A percentile compares a stretch with the other conserved stretches of the same genome.
Conservation (phyloP, 768 basidiomycete genomes). For the Leccinum fibrillosum region DNA sequence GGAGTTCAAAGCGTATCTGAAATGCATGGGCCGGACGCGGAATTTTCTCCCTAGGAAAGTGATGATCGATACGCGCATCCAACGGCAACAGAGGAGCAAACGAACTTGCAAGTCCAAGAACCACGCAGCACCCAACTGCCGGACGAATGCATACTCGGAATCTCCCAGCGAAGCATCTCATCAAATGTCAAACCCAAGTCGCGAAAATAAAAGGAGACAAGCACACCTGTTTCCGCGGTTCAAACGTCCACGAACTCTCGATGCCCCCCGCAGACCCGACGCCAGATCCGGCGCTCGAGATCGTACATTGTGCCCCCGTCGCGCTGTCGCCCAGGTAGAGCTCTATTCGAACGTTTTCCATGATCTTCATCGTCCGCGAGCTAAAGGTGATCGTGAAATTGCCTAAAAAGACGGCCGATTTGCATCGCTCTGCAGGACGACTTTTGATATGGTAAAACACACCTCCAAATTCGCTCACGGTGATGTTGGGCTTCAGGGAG, state of each 20-base stretch:
- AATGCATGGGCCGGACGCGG: slow-evolving; percentile 74
- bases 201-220: background rate
- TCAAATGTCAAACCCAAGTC: background rate
- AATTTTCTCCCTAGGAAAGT: slow-evolving; percentile 33
- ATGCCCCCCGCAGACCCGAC: slow-evolving; percentile 35
- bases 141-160: slow-evolving; percentile 62
- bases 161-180: slow-evolving; percentile 77
- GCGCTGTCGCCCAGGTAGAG: slow-evolving; percentile 75
- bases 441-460: background rate
- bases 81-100: background rate
- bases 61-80: background rate
- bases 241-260: slow-evolving; percentile 79
- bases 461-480: slow-evolving; percentile 32
- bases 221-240: slow-evolving; percentile 59
- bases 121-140: slow-evolving; percentile 73
- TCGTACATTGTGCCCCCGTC: slow-evolving; percentile 67
- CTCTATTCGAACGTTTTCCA: slow-evolving; percentile 72
- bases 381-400: slow-evolving; percentile 60
- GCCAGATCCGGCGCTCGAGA: slow-evolving; percentile 54
- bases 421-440: background rate
- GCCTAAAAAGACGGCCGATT: slow-evolving; percentile 33
- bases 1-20: slow-evolving; percentile 67
- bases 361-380: slow-evolving; percentile 58
- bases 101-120: slow-evolving; percentile 68
- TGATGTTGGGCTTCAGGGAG: slow-evolving; percentile 43